A percentile compares a stretch with the other conserved stretches of the same genome.
phyloP scores from a whole-genome alignment of 208 protist genomes.

The Leishmania guyanensis region DNA sequence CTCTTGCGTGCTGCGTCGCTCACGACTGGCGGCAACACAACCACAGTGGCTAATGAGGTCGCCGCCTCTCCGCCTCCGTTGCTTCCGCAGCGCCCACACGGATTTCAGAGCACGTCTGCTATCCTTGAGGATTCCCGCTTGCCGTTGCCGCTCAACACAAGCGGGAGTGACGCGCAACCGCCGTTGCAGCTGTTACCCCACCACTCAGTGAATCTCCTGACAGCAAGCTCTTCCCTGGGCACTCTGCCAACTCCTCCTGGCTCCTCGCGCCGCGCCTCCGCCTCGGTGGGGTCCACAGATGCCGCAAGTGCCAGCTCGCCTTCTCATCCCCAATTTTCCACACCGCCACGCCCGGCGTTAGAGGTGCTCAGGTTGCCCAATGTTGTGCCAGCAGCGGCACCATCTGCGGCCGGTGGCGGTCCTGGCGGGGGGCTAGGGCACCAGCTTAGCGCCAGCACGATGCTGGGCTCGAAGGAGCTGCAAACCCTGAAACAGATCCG shows the following conservation, averaged over 20 bases:
- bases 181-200: not conserved
- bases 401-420: not conserved
- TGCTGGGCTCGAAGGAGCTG: conserved; percentile 52
- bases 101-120: not conserved
- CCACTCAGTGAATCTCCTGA: not conserved
- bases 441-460: conserved; percentile 37
- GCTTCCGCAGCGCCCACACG: not conserved
- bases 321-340: too few species aligned
- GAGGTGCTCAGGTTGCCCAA: not conserved
- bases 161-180: not conserved
- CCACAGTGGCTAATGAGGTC: not conserved
- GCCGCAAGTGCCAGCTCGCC: not conserved
- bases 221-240: not conserved
- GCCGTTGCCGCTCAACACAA: not conserved
- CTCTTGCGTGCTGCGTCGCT: conserved; percentile 1
- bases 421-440: conserved; percentile 4
- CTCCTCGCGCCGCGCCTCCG: not conserved
- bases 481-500: conserved; percentile 82
- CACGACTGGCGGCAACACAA: not conserved
- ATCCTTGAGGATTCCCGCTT: conserved; percentile 13
- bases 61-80: not conserved
- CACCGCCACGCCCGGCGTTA: not conserved
- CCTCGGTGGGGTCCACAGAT: not conserved
- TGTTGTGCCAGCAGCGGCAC: not conserved
- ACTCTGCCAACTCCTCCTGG: not conserved